Evolutionary conservation across 2,329 filamentous ascomycete genomes (phyloP).

Genomic region (Diplodia sapinea): DNA sequence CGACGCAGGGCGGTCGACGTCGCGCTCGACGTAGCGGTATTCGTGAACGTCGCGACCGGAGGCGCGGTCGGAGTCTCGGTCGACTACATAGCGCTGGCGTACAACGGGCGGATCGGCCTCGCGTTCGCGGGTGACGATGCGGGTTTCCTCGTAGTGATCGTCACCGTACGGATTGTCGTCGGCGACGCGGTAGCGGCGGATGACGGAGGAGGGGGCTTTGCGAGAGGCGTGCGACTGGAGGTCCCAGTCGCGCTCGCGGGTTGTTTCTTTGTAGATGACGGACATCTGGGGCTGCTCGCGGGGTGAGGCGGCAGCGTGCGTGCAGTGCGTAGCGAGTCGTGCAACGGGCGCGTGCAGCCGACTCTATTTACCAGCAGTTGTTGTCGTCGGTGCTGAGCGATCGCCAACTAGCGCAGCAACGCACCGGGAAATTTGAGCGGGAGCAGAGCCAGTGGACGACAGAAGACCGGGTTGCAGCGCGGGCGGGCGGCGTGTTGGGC

Average conservation of each 20-base stretch:
- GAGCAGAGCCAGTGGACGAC: slow-evolving; percentile 21
- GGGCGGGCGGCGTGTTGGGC: not conserved
- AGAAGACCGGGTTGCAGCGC: not conserved
- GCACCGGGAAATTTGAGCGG: slow-evolving; percentile 14
- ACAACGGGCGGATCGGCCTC: slow-evolving; percentile 32
- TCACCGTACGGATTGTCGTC: slow-evolving; percentile 55
- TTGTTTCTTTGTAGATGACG: slow-evolving; percentile 51
- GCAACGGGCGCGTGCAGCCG: slow-evolving; percentile 24
- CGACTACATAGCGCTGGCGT: slow-evolving; percentile 20
- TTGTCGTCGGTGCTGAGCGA: not conserved
- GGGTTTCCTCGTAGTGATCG: slow-evolving; percentile 53
- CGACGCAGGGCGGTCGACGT: slow-evolving; percentile 44
- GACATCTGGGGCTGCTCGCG: slow-evolving; percentile 45
- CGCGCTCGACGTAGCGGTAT: slow-evolving; percentile 44
- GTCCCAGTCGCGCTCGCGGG: slow-evolving; percentile 54
- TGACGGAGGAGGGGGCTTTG: slow-evolving; percentile 57
- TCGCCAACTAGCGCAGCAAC: slow-evolving; percentile 9
- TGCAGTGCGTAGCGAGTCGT: slow-evolving; percentile 28
- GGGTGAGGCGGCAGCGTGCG: slow-evolving; percentile 26
- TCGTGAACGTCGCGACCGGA: slow-evolving; percentile 43
- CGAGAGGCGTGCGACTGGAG: slow-evolving; percentile 39
- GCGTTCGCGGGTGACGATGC: slow-evolving; percentile 50
- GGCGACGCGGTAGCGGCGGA: slow-evolving; percentile 66
- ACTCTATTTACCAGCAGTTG: slow-evolving; percentile 11
- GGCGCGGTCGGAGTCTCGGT: slow-evolving; percentile 33